phyloP scores from a whole-genome alignment of 2,329 filamentous ascomycete species.

The Harringtonia aguacate region DNA sequence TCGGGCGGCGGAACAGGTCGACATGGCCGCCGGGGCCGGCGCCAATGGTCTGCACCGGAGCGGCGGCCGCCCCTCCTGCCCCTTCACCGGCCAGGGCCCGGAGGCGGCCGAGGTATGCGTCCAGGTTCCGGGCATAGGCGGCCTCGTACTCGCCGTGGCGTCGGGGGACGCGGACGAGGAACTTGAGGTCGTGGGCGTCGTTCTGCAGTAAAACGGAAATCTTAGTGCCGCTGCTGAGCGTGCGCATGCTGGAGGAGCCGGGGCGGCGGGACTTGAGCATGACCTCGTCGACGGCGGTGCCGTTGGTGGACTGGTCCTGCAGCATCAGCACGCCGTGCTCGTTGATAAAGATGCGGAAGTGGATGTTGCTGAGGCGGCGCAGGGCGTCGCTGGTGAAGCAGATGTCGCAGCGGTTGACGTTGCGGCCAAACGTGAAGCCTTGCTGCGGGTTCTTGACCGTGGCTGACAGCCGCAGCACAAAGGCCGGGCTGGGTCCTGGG shows the following conservation, averaged over 20 bases:
- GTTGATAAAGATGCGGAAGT: slow-evolving; percentile 91
- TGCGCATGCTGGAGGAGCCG: slow-evolving; percentile 33
- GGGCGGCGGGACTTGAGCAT: slow-evolving; percentile 37
- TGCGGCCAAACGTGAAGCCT: slow-evolving; percentile 84
- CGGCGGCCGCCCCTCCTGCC: too few species aligned
- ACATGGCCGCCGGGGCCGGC: slow-evolving; percentile 36
- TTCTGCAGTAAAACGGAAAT: slow-evolving; percentile 56
- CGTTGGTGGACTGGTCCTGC: slow-evolving; percentile 91
- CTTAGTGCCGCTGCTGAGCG: slow-evolving; percentile 61
- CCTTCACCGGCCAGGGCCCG: slow-evolving; percentile 18
- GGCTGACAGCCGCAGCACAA: slow-evolving; percentile 73
- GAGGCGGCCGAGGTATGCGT: slow-evolving; percentile 46
- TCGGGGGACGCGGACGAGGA: slow-evolving; percentile 75
- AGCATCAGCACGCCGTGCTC: slow-evolving; percentile 81
- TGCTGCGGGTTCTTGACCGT: slow-evolving; percentile 52
- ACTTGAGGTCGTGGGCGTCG: slow-evolving; percentile 52
- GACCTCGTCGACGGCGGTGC: slow-evolving; percentile 71
- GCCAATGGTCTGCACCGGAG: slow-evolving; percentile 28
- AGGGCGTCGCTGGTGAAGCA: slow-evolving; percentile 54
- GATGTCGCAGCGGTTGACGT: slow-evolving; percentile 59
- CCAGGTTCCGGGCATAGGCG: slow-evolving; percentile 58
- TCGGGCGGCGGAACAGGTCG: slow-evolving; percentile 20
- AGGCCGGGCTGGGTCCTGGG: slow-evolving; percentile 46
- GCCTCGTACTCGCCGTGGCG: slow-evolving; percentile 55
- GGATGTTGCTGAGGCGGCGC: slow-evolving; percentile 80